phyloP scores from a whole-genome alignment of 345 rosid genomes.

The Angophora floribunda region DNA sequence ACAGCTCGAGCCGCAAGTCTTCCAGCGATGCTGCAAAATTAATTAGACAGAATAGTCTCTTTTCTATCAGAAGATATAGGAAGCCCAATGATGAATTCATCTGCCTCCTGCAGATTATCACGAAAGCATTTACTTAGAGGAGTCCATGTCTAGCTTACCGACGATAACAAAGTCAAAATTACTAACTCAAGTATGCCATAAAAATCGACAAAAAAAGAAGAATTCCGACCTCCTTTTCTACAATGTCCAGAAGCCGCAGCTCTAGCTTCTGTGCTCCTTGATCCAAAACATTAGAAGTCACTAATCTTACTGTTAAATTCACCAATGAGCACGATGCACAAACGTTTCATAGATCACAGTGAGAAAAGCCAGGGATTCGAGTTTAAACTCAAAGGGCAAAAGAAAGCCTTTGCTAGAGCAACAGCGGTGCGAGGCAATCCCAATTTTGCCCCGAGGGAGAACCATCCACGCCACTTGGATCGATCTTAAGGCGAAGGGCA shows the following conservation, averaged over 20 bases:
- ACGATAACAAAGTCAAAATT: too few relatives aligned
- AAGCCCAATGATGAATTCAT: too few relatives aligned
- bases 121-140: too few relatives aligned
- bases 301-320: not conserved
- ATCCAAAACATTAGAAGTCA: conserved; percentile 44
- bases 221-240: too few relatives aligned
- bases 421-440: conserved; percentile 68
- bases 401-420: conserved; percentile 75
- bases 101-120: too few relatives aligned
- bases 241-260: conserved; percentile 49
- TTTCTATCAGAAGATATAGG: too few relatives aligned
- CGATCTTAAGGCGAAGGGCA: conserved; percentile 3
- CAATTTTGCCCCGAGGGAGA: conserved; percentile 78
- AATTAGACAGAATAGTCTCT: too few relatives aligned
- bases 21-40: too few relatives aligned
- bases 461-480: conserved; percentile 71
- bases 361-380: not conserved
- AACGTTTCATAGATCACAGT: not conserved
- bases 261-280: conserved; percentile 77
- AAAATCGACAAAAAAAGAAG: too few relatives aligned
- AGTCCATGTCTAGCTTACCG: too few relatives aligned
- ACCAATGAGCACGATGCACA: not conserved
- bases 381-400: conserved; percentile 65
- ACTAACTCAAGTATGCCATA: too few relatives aligned
- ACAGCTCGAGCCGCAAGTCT: too few relatives aligned